A percentile compares a stretch with the other conserved stretches of the same genome.
These are phyloP conservation scores for Notholithocarpus densiflorus DNA, from an alignment of 306 rosid species.

Conservation along the genomic window DNA sequence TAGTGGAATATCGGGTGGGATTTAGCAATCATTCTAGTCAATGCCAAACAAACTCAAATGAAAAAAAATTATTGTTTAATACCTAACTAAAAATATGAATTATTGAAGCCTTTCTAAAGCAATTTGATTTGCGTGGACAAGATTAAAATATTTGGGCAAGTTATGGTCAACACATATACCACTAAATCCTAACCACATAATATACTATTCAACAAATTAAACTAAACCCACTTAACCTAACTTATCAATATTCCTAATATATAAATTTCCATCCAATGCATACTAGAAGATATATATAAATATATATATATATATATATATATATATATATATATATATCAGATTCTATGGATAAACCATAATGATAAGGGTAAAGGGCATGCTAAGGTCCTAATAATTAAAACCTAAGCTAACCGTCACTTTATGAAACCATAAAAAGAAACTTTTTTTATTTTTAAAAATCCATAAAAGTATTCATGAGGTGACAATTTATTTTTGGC, in stretches of 20 bases:
- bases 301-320: no score
- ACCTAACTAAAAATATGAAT: neutral
- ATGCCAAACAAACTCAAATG: neutral
- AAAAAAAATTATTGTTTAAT: neutral
- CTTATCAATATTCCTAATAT: no score
- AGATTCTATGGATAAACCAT: no score
- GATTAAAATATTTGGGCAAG: neutral
- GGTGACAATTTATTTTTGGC: no score
- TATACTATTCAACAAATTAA: neutral
- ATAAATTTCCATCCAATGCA: no score
- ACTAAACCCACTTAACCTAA: no score
- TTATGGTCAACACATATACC: neutral
- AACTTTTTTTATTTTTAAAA: no score
- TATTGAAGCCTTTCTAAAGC: neutral
- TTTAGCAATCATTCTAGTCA: constrained; percentile 28
- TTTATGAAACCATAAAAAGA: neutral
- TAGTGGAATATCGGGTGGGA: constrained; percentile 20
- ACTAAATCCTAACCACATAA: neutral
- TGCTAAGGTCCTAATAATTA: neutral
- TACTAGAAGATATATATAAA: no score
- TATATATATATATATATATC: no score
- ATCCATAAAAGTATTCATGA: no score
- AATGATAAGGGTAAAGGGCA: no score
- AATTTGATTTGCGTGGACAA: neutral
- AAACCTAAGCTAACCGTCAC: neutral